These are phyloP conservation scores for Allomyces arbusculus DNA, from an alignment of 192 early-diverging fungal species.

Conservation along the genomic window DNA sequence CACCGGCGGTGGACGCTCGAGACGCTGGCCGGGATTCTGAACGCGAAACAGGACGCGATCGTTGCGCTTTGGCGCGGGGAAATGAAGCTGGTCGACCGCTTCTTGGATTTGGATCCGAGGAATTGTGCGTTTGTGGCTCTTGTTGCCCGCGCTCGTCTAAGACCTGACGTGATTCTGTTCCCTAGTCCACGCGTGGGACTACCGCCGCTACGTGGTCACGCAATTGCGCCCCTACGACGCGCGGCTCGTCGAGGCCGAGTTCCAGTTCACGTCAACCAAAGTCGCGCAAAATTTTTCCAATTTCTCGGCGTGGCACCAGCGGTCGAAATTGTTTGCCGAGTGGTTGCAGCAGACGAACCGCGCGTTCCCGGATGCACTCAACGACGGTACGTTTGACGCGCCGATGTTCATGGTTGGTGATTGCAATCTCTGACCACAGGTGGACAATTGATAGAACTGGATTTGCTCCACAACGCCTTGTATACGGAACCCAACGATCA, in stretches of 20 bases:
- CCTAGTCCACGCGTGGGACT: slow-evolving; percentile 89
- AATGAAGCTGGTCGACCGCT: slow-evolving; percentile 46
- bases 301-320: slow-evolving; percentile 96
- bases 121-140: slow-evolving; percentile 47
- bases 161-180: background rate
- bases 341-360: slow-evolving; percentile 3
- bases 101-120: slow-evolving; percentile 71
- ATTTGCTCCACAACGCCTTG: slow-evolving; percentile 68
- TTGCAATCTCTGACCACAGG: background rate
- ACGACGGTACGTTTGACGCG: slow-evolving; percentile 4
- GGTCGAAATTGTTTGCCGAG: slow-evolving; percentile 48
- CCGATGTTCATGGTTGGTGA: slow-evolving; percentile 15
- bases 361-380: slow-evolving; percentile 5
- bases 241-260: slow-evolving; percentile 33
- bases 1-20: slow-evolving; percentile 82
- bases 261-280: slow-evolving; percentile 74
- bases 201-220: slow-evolving; percentile 68
- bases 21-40: slow-evolving; percentile 26
- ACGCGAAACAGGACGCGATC: too few relatives aligned
- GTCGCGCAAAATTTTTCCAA: slow-evolving; percentile 88
- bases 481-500: slow-evolving; percentile 96
- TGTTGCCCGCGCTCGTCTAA: background rate
- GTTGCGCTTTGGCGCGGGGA: slow-evolving; percentile 58
- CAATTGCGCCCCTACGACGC: slow-evolving; percentile 11
- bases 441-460: slow-evolving; percentile 38